A percentile compares a stretch with the other conserved stretches of the same genome.
Conservation (phyloP, 306 rosid species). For the Glycyrrhiza uralensis region DNA sequence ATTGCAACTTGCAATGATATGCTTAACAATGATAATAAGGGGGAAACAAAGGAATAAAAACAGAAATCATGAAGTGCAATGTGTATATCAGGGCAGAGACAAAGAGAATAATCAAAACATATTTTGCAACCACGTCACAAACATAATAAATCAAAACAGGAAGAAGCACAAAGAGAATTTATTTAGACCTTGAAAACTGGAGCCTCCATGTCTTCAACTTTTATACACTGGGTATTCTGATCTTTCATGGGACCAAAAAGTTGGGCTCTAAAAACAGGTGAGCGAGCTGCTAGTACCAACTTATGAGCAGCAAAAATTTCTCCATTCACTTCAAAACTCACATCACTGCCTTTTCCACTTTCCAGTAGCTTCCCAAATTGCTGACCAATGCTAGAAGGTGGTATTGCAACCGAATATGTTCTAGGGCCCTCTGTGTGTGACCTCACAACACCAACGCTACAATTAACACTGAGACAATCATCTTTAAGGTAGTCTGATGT, state of each 20-base stretch:
- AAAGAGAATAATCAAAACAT: background rate
- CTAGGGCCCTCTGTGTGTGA: slow-evolving; percentile 72
- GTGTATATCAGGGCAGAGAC: background rate
- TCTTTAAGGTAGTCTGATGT: slow-evolving; percentile 79
- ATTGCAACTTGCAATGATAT: slow-evolving; percentile 11
- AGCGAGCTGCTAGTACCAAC: slow-evolving; percentile 72
- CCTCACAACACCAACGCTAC: slow-evolving; percentile 79
- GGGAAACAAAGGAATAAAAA: background rate
- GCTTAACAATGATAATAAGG: background rate
- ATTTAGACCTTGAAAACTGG: slow-evolving; percentile 66
- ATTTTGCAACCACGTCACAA: background rate
- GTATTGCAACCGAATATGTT: slow-evolving; percentile 54
- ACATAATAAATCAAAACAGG: slow-evolving; percentile 4
- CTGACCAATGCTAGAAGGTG: slow-evolving; percentile 55
- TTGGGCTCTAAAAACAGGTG: slow-evolving; percentile 85
- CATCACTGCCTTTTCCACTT: slow-evolving; percentile 66
- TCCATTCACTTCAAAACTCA: slow-evolving; percentile 64
- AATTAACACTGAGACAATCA: slow-evolving; percentile 65
- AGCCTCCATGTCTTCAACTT: slow-evolving; percentile 73
- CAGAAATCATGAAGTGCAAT: background rate
- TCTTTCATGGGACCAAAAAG: slow-evolving; percentile 88
- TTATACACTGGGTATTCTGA: slow-evolving; percentile 53
- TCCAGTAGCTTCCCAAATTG: slow-evolving; percentile 68
- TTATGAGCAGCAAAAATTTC: slow-evolving; percentile 70
- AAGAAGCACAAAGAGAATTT: background rate